These are phyloP conservation scores for Ustilago trichophora DNA, from an alignment of 1,284 basidiomycete species.

Conservation along the genomic window DNA sequence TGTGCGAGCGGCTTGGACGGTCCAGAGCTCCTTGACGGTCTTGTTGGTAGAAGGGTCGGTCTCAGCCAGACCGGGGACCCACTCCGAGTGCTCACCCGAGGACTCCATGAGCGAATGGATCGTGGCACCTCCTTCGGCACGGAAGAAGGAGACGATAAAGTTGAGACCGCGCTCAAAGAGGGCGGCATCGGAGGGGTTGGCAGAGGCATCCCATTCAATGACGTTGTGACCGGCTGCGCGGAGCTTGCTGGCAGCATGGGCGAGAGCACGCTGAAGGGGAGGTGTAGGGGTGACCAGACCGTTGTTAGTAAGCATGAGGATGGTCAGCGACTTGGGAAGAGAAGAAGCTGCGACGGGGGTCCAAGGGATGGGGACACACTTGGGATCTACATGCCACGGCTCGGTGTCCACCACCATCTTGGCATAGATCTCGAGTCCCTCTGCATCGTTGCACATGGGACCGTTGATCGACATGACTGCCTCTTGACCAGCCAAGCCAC, in stretches of 20 bases:
- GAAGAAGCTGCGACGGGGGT: conserved; percentile 8
- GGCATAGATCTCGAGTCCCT: conserved; percentile 42
- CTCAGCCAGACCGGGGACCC: conserved; percentile 33
- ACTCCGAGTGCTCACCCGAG: conserved; percentile 40
- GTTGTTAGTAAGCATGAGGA: conserved; percentile 75
- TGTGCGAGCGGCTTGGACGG: conserved; percentile 35
- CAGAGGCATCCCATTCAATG: conserved; percentile 68
- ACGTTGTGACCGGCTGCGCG: conserved; percentile 75
- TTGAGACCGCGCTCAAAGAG: conserved; percentile 21
- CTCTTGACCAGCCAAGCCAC: conserved; percentile 46
- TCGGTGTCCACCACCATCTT: conserved; percentile 41
- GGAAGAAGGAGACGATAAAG: conserved; percentile 39
- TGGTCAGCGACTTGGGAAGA: conserved; percentile 69
- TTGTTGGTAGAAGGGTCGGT: conserved; percentile 6
- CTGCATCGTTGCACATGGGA: conserved; percentile 41
- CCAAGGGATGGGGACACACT: conserved; percentile 52
- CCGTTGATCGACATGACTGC: conserved; percentile 47
- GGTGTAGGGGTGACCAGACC: conserved; percentile 76
- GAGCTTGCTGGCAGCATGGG: conserved; percentile 73
- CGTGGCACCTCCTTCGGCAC: conserved; percentile 43
- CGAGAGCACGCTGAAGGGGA: conserved; percentile 75
- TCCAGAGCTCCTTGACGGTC: conserved; percentile 40
- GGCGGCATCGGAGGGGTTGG: conserved; percentile 11
- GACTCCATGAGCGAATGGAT: conserved; percentile 44
- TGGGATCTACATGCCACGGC: conserved; percentile 46